A percentile compares a stretch with the other conserved stretches of the same genome.
Conservation (phyloP, 2,329 filamentous ascomycete genomes). For the Fusarium liriodendri region DNA sequence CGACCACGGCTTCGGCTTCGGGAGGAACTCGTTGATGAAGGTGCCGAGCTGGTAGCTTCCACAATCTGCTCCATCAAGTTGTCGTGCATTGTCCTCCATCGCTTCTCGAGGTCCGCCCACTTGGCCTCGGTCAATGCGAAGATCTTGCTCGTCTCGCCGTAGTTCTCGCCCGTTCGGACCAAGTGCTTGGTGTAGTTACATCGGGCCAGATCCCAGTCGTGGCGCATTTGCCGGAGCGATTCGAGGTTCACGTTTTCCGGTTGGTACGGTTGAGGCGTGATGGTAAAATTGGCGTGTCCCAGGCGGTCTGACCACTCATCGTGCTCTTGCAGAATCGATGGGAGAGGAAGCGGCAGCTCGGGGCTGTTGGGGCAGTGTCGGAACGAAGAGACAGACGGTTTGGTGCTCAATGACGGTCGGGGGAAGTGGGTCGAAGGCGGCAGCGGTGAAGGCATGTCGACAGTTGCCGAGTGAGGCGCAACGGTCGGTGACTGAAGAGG, state of each 20-base stretch:
- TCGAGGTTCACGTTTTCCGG: constrained; percentile 71
- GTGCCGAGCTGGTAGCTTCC: constrained; percentile 47
- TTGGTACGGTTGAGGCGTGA: constrained; percentile 82
- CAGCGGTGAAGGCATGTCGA: constrained; percentile 52
- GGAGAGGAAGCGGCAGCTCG: constrained; percentile 65
- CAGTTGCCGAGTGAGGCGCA: constrained; percentile 62
- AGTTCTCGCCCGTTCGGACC: constrained; percentile 88
- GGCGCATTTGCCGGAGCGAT: constrained; percentile 70
- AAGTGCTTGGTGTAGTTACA: constrained; percentile 91
- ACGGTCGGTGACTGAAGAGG: constrained; percentile 89
- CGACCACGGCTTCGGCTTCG: constrained; percentile 55
- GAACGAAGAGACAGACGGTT: constrained; percentile 83
- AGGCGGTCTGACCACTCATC: constrained; percentile 88
- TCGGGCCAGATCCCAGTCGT: constrained; percentile 85
- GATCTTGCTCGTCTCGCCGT: constrained; percentile 88
- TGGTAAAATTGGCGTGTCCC: constrained; percentile 94
- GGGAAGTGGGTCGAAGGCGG: constrained; percentile 60
- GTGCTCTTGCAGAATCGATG: constrained; percentile 73
- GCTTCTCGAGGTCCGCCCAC: constrained; percentile 82
- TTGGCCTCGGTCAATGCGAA: constrained; percentile 89
- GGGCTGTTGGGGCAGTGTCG: constrained; percentile 71
- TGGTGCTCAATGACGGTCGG: constrained; percentile 77
- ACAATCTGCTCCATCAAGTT: constrained; percentile 67
- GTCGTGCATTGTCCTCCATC: constrained; percentile 79
- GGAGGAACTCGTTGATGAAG: constrained; percentile 43